Conservation (phyloP, 306 rosid genomes). For the Cercis canadensis region DNA sequence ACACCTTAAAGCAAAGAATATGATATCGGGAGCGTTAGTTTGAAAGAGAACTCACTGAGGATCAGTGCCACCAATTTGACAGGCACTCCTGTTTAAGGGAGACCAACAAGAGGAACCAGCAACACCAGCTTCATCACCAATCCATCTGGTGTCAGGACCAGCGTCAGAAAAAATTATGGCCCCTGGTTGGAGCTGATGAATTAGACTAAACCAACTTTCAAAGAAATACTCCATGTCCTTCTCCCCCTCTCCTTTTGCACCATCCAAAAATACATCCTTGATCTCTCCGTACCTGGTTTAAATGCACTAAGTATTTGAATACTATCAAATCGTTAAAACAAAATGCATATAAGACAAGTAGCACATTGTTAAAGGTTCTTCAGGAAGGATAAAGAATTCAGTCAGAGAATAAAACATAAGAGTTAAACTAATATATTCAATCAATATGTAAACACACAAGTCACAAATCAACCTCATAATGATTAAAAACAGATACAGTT, state of each 20-base stretch:
- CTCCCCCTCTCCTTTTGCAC: constrained; percentile 85
- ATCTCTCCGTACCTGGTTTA: constrained; percentile 76
- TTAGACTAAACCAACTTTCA: constrained; percentile 70
- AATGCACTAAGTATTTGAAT: constrained; percentile 7
- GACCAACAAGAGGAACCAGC: constrained; percentile 92
- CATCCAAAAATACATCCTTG: constrained; percentile 75
- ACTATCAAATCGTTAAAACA: background rate
- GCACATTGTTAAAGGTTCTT: too few species aligned
- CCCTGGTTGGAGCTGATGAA: constrained; percentile 91
- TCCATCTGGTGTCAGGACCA: constrained; percentile 92
- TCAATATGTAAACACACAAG: too few species aligned
- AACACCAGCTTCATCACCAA: constrained; percentile 75
- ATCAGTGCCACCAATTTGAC: constrained; percentile 51
- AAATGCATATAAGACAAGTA: background rate
- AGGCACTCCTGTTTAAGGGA: constrained; percentile 59
- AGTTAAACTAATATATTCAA: too few species aligned
- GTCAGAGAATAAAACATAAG: too few species aligned
- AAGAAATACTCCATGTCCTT: constrained; percentile 80
- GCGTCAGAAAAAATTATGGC: constrained; percentile 74
- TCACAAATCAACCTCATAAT: too few species aligned
- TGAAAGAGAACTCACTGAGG: constrained; percentile 61
- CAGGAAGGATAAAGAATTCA: too few species aligned
- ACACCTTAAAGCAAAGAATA: background rate
- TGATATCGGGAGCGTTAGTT: constrained; percentile 3
- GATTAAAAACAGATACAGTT: too few species aligned